Conservation (phyloP, 495 filamentous ascomycete genomes). For the Collariella sp. region DNA sequence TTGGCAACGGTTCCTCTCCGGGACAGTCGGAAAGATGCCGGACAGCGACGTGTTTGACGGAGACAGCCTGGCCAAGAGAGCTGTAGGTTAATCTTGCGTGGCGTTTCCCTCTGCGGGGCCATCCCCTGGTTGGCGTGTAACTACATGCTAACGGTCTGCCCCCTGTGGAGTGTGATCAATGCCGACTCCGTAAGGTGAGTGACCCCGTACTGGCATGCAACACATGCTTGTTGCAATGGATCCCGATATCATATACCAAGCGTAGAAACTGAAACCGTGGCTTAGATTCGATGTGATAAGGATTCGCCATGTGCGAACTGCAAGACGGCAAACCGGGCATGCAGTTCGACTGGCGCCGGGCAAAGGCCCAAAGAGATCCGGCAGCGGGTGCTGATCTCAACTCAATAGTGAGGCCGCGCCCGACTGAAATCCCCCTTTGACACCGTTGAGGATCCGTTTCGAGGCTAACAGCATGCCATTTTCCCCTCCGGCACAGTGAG, state of each 20-base stretch:
- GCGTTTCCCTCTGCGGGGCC: not conserved
- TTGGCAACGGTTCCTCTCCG: not conserved
- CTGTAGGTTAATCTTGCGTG: slow-evolving; percentile 4
- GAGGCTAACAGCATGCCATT: not conserved
- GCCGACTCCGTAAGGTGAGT: slow-evolving; percentile 27
- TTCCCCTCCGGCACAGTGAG: slow-evolving; percentile 40
- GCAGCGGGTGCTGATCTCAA: slow-evolving; percentile 57
- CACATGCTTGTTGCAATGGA: not conserved
- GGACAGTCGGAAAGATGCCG: not conserved
- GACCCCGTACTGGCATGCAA: not conserved
- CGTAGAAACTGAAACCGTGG: slow-evolving; percentile 18
- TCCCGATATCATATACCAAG: not conserved
- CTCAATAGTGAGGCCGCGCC: slow-evolving; percentile 50
- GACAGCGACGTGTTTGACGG: not conserved
- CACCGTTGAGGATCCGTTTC: not conserved
- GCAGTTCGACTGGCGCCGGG: slow-evolving; percentile 52
- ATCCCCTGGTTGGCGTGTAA: not conserved
- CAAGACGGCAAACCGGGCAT: slow-evolving; percentile 45
- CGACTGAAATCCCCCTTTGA: not conserved
- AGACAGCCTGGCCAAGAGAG: not conserved
- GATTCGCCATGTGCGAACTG: slow-evolving; percentile 59
- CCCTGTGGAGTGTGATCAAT: slow-evolving; percentile 27
- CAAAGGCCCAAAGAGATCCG: slow-evolving; percentile 51
- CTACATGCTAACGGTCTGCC: slow-evolving; percentile 11
- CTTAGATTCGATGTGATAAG: slow-evolving; percentile 60